These are phyloP conservation scores for Magnusiomyces ingens DNA, from an alignment of 1,139 yeast genomes.

Conservation along the genomic window DNA sequence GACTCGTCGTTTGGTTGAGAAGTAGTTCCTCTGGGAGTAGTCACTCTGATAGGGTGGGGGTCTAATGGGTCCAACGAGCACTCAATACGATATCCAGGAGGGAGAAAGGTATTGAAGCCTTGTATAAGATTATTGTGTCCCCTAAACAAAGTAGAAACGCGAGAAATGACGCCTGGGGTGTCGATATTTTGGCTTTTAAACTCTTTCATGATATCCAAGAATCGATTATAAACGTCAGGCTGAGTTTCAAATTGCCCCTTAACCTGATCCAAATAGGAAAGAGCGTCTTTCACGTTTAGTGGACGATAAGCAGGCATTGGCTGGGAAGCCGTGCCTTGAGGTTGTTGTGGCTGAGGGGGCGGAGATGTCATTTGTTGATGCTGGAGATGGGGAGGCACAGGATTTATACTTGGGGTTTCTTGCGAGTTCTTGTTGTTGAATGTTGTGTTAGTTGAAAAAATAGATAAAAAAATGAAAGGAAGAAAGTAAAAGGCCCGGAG, in stretches of 20 bases:
- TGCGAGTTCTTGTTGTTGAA: constrained; percentile 10
- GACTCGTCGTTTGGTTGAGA: constrained; percentile 49
- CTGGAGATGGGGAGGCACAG: constrained; percentile 11
- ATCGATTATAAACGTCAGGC: constrained; percentile 94
- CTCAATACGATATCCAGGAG: constrained; percentile 93
- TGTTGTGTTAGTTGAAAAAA: constrained; percentile 1
- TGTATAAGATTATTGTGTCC: constrained; percentile 93
- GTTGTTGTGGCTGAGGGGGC: constrained; percentile 12
- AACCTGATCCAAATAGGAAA: constrained; percentile 91
- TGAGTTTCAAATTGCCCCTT: constrained; percentile 86
- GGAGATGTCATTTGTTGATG: constrained; percentile 11
- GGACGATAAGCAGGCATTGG: constrained; percentile 54
- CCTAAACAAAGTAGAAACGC: constrained; percentile 82
- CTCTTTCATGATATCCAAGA: constrained; percentile 96
- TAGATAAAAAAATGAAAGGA: not conserved
- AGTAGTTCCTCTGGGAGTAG: constrained; percentile 91
- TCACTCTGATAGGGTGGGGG: constrained; percentile 87
- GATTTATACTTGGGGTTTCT: constrained; percentile 11
- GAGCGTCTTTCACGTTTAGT: constrained; percentile 90
- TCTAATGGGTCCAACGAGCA: constrained; percentile 87
- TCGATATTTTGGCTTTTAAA: constrained; percentile 93
- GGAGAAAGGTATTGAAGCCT: constrained; percentile 94
- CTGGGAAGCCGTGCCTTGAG: constrained; percentile 22
- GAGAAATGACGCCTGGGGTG: constrained; percentile 96
- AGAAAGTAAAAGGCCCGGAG: not conserved